Base-by-base conservation (phyloP, 2,329 filamentous ascomycete genomes). In the Daldinia sp. region DNA sequence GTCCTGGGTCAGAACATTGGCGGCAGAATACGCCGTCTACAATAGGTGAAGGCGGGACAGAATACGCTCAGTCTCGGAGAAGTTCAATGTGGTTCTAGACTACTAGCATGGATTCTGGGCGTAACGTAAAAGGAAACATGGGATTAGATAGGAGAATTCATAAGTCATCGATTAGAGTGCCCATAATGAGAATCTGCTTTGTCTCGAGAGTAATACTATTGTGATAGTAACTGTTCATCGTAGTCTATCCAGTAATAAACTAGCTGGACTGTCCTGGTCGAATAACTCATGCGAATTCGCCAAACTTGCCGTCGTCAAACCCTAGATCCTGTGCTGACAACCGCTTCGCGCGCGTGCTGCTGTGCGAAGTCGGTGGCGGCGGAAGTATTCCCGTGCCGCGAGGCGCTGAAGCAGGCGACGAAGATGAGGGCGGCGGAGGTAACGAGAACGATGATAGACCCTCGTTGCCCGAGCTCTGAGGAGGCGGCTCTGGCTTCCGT, bases 251-350 rank as follows among this genome's bases (percentile, higher is more conserved):
- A 50, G 20, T 46, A 61, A 48, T 59, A 33, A 61, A 64, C 42
- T 33, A 18, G 18, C n/a, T 39, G 50, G 4, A 30, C 26, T 23
- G 13, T 60, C 72, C 70, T 89, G 54, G 86, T 33, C 48, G 18
- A n/a, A 53, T 28, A 57, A 55, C 26, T 72, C 58, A 72, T 10
- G 69, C 87, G 81, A 97, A 97, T 80, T 97, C 93, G 20, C 93
- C 93, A 86, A 94, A 94, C 76, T 95, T 91, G 1, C 93, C 93
- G 78, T 97, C 92, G 75, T 97, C 93, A 74, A 96, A 96, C 0
- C 93, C 93, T 71, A 95, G 76, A 65, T 93, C 90, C 76, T 90
- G 83, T 4, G 86, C 82, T 12, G 87, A 85, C 74, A 76, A 69
- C 28, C 88, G 86, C 79, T 89, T 85, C 60, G 87, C 83, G 80